These are phyloP conservation scores for Penicillium sp. DNA, from an alignment of 2,329 filamentous ascomycete species.

Conservation along the genomic window DNA sequence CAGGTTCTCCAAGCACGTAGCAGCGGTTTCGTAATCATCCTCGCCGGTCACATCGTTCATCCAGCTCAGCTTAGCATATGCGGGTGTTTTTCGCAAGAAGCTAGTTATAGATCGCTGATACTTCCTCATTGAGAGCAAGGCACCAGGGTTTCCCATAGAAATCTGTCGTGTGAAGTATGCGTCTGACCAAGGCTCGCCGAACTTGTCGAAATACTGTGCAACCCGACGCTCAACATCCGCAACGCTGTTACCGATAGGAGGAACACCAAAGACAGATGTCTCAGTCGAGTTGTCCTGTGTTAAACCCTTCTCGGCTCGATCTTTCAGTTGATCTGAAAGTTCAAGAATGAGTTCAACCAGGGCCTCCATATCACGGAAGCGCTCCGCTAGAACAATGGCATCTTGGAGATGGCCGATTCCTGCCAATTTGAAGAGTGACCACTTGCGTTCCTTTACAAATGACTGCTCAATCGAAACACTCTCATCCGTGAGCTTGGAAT, in stretches of 20 bases:
- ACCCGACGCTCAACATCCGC: constrained; percentile 44
- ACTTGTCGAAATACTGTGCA: constrained; percentile 54
- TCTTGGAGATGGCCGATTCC: constrained; percentile 60
- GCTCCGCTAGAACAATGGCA: constrained; percentile 66
- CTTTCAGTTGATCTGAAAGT: constrained; percentile 43
- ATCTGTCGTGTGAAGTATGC: constrained; percentile 83
- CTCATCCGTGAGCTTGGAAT: constrained; percentile 53
- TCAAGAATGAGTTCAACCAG: constrained; percentile 58
- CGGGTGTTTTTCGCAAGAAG: constrained; percentile 74
- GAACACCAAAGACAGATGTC: constrained; percentile 1
- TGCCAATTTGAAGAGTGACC: constrained; percentile 52
- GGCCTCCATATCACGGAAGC: constrained; percentile 65
- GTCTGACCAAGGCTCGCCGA: constrained; percentile 58
- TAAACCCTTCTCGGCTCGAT: constrained; percentile 15
- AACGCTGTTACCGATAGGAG: constrained; percentile 28
- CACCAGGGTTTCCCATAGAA: constrained; percentile 65
- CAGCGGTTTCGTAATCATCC: constrained; percentile 74
- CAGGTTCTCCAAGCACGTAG: constrained; percentile 69
- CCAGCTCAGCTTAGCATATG: constrained; percentile 82
- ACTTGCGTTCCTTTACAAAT: constrained; percentile 49
- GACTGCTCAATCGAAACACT: constrained; percentile 52
- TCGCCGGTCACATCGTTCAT: constrained; percentile 88
- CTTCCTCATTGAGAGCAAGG: constrained; percentile 70
- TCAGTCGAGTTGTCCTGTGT: constrained; percentile 19
- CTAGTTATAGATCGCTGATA: constrained; percentile 74